phyloP scores from a whole-genome alignment of 768 basidiomycete species.

The Panaeolus papilionaceus region DNA sequence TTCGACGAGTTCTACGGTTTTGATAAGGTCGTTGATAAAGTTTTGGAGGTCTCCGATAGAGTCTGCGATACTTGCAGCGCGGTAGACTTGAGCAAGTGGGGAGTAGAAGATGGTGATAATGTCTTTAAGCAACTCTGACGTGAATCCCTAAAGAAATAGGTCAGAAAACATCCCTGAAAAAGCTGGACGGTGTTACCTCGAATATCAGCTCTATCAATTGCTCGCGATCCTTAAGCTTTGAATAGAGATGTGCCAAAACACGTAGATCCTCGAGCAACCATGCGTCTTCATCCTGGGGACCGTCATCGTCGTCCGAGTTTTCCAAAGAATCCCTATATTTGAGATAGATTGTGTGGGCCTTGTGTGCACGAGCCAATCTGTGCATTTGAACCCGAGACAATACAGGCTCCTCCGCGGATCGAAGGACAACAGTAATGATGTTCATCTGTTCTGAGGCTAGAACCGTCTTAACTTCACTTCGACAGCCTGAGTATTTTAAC shows the following conservation, averaged over 20 bases:
- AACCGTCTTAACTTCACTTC: background rate
- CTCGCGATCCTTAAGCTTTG: slow-evolving; percentile 85
- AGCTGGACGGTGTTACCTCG: slow-evolving; percentile 63
- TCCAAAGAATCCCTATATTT: slow-evolving; percentile 60
- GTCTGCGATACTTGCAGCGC: slow-evolving; percentile 96
- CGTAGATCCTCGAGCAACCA: slow-evolving; percentile 96
- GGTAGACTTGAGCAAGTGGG: slow-evolving; percentile 95
- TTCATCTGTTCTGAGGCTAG: slow-evolving; percentile 75
- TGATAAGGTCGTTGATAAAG: slow-evolving; percentile 94
- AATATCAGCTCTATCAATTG: slow-evolving; percentile 93
- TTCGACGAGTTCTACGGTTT: slow-evolving; percentile 91
- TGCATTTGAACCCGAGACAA: slow-evolving; percentile 82
- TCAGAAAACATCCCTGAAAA: background rate
- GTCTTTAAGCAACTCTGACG: slow-evolving; percentile 94
- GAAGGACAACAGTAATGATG: slow-evolving; percentile 79
- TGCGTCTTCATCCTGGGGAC: slow-evolving; percentile 92
- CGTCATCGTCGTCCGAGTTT: slow-evolving; percentile 94
- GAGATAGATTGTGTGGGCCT: slow-evolving; percentile 81
- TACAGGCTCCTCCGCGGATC: slow-evolving; percentile 76
- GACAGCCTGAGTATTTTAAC: background rate
- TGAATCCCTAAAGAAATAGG: slow-evolving; percentile 70
- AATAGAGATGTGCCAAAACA: slow-evolving; percentile 79
- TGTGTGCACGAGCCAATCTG: slow-evolving; percentile 77
- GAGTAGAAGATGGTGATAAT: slow-evolving; percentile 99
- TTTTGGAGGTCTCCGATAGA: slow-evolving; percentile 90